These are phyloP conservation scores for Aurifilum marmelostoma DNA, from an alignment of 2,329 filamentous ascomycete genomes.

Conservation along the genomic window DNA sequence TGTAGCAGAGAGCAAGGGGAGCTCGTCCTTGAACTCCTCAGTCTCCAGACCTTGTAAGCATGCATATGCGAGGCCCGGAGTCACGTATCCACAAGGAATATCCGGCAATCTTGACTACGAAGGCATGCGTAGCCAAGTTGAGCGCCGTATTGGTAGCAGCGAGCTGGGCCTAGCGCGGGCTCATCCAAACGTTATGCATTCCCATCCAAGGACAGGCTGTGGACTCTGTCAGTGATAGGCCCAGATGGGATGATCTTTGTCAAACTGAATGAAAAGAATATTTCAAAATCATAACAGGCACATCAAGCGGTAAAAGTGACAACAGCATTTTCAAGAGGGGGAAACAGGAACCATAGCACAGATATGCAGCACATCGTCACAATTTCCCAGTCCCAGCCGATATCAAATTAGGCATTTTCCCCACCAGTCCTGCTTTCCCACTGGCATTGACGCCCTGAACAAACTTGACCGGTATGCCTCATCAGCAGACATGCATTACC, in stretches of 20 bases:
- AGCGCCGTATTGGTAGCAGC: neutral
- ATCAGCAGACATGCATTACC: neutral
- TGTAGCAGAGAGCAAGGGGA: too few relatives aligned
- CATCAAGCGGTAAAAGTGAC: neutral
- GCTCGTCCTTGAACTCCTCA: conserved; percentile 9
- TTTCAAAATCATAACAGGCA: too few relatives aligned
- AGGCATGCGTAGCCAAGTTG: neutral
- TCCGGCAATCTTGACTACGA: too few relatives aligned
- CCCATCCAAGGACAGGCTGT: too few relatives aligned
- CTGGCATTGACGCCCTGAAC: neutral
- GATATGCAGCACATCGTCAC: neutral
- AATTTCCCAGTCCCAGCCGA: neutral
- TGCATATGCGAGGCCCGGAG: neutral
- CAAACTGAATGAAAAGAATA: too few relatives aligned
- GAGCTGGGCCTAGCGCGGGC: too few relatives aligned
- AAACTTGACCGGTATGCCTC: neutral
- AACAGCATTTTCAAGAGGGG: too few relatives aligned
- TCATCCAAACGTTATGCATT: too few relatives aligned
- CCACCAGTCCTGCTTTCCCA: neutral
- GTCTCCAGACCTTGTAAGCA: conserved; percentile 14
- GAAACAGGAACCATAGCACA: neutral
- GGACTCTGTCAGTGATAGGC: neutral
- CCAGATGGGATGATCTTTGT: neutral
- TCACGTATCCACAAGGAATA: neutral
- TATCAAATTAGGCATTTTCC: neutral